Base-by-base conservation (phyloP, 495 filamentous ascomycete species). In the Tuber umbilicatum region DNA sequence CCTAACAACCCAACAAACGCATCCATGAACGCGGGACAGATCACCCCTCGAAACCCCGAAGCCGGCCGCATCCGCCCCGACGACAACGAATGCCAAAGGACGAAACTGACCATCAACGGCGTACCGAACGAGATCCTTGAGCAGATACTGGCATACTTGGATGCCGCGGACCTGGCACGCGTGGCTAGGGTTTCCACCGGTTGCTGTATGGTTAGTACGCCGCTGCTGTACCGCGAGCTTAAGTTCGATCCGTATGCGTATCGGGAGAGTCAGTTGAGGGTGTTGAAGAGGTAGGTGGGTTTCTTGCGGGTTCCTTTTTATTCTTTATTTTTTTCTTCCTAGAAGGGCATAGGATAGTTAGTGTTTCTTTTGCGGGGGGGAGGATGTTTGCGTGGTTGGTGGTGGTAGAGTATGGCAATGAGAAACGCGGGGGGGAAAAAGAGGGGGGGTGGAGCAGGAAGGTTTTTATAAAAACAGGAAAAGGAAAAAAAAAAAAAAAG, bases 241-340 rank as follows among this genome's bases (percentile, higher is more conserved):
- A 79, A 43, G 23, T 79, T 79, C 19, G 77, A 79, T n/a, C 77
- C 77, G 17, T 79, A 79, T 78, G 75, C 77, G 17, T 79, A 79
- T 70, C 72, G 75, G 31, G 77, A 79, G 69, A 74, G 75, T 37
- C 77, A 79, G 72, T 42, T 79, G 72, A 78, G 69, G 47, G 75
- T 79, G 73, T 74, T 79, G 45, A 79, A 78, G 72, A 78, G 77
- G 77, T 79, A 27, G 72, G 77, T 72, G 60, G 38, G 73, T 55
- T 77, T 75, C 23, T 40, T 69, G 70, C 45, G 40, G 70, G 64
- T 70, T 76, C 41, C 37, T 21, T 37, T 77, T 41, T 45, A 39
- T 71, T 27, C 38, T 39, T 71, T 69, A 42, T 75, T 37, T 41
- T 73, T 42, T 27, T 42, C 27, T 67, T 42, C 64, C 9, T 35